phyloP scores from a whole-genome alignment of 1,284 basidiomycete genomes.

The Apiotrichum domesticum region DNA sequence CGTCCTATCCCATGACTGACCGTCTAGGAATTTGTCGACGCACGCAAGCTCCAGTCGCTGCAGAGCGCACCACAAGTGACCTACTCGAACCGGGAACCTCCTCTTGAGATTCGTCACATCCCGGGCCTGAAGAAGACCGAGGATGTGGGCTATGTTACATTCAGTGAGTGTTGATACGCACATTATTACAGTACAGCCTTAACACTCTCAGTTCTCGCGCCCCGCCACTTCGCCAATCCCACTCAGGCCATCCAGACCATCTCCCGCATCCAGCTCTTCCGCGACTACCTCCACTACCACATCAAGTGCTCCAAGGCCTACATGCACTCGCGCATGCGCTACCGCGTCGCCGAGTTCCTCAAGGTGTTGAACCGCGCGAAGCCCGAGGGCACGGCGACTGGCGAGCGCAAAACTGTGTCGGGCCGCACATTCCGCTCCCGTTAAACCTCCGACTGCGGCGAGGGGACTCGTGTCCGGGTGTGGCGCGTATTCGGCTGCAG shows the following conservation, averaged over 20 bases:
- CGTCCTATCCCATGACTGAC: too few relatives aligned
- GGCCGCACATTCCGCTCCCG: constrained; percentile 45
- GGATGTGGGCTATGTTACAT: constrained; percentile 96
- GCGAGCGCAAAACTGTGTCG: constrained; percentile 83
- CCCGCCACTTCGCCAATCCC: constrained; percentile 81
- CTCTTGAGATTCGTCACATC: constrained; percentile 86
- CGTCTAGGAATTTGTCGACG: constrained; percentile 97
- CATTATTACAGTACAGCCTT: not conserved
- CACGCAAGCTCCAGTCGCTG: constrained; percentile 81
- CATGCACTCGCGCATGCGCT: constrained; percentile 97
- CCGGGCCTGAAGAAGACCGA: constrained; percentile 75
- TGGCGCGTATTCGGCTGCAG: too few relatives aligned
- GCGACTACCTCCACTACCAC: constrained; percentile 98
- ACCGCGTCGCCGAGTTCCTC: constrained; percentile 92
- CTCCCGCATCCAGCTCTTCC: constrained; percentile 93
- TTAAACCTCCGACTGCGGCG: constrained; percentile 5
- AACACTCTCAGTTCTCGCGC: constrained; percentile 68
- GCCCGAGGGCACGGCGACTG: constrained; percentile 61
- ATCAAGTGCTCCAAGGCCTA: constrained; percentile 99
- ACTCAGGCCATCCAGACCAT: constrained; percentile 75
- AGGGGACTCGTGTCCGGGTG: too few relatives aligned
- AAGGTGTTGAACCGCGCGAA: constrained; percentile 98
- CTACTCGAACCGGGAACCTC: constrained; percentile 93
- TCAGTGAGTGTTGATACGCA: constrained; percentile 51
- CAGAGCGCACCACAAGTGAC: constrained; percentile 97